These are phyloP conservation scores for sunflower (Helianthus annuus) DNA, from an alignment of 129 eudicot genomes.

Conservation along the genomic window HanXRQr2.0-SUNRISE NC_035448.2:11636873-11637372, in stretches of 20 bases:
- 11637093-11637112: too few species aligned
- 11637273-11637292: neutral
- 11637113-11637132: neutral
- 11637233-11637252: constrained; percentile 3
- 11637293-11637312: neutral
- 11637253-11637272: constrained; percentile 9
- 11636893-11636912: neutral
- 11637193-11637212: neutral
- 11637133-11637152: neutral
- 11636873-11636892: neutral
- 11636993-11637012: neutral
- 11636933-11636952: neutral
- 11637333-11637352: neutral
- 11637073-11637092: too few species aligned
- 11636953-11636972: neutral
- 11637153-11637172: neutral
- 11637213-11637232: constrained; percentile 1
- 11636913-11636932: neutral
- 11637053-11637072: too few species aligned
- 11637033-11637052: neutral
- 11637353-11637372: too few species aligned
- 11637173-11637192: neutral
- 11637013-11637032: neutral
- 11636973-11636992: neutral
- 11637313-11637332: constrained; percentile 7